Percentiles rank a stretch among this genome's conserved stretches.
These are phyloP conservation scores for Pichia nanzhaoensis DNA, from an alignment of 805 yeast species.

Conservation along the genomic window DNA sequence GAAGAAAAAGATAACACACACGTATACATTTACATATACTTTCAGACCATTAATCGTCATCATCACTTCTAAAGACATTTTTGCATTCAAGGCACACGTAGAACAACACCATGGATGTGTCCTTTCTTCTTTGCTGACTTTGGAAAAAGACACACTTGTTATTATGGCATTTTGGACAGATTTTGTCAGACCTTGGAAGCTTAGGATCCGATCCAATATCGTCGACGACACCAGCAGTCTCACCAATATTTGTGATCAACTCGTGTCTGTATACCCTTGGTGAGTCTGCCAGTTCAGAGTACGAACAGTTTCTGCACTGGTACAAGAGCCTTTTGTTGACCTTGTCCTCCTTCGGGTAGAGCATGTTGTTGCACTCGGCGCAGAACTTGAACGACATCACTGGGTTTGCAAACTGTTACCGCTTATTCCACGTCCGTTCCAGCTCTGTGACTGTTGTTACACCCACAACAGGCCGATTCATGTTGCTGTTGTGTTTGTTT, in stretches of 20 bases:
- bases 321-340: constrained; percentile 68
- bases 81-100: constrained; percentile 89
- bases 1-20: constrained; percentile 3
- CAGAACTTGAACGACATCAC: constrained; percentile 80
- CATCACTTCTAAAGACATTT: constrained; percentile 48
- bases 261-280: constrained; percentile 90
- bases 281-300: constrained; percentile 84
- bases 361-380: constrained; percentile 95
- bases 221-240: constrained; percentile 94
- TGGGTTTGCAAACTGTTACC: not conserved
- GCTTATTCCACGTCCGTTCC: too few relatives aligned
- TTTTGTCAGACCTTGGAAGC: constrained; percentile 88
- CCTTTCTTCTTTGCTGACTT: constrained; percentile 90
- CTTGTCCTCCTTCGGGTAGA: constrained; percentile 94
- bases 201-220: constrained; percentile 98
- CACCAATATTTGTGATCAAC: constrained; percentile 84
- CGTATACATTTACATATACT: not conserved
- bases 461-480: too few relatives aligned
- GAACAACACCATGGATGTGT: constrained; percentile 90
- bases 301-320: constrained; percentile 91
- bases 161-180: constrained; percentile 84
- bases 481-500: too few relatives aligned
- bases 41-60: not conserved
- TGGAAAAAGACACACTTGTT: constrained; percentile 95
- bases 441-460: too few relatives aligned